Evolutionary conservation across 2,329 filamentous ascomycete species (phyloP).

Genomic region (Pleurostoma richardsiae): DNA sequence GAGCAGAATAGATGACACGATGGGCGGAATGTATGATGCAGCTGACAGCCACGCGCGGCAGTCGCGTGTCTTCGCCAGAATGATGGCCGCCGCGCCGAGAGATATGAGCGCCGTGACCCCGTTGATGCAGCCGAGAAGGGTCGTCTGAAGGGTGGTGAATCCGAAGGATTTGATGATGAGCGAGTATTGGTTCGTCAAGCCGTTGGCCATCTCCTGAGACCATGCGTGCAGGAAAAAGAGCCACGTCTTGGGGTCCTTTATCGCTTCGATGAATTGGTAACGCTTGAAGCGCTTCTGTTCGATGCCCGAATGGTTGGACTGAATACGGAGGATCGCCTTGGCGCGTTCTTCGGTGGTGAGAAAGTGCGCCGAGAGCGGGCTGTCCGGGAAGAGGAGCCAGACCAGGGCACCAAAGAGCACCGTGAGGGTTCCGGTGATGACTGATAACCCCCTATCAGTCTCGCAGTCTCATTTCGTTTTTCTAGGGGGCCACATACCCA

Average conservation of each 20-base stretch:
- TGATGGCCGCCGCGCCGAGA: conserved; percentile 4
- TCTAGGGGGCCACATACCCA: conserved; percentile 15
- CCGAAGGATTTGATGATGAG: conserved; percentile 39
- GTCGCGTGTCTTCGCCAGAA: conserved; percentile 7
- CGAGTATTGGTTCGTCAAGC: conserved; percentile 32
- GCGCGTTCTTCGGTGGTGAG: conserved; percentile 23
- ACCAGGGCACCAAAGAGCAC: conserved; percentile 11
- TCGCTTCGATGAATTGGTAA: conserved; percentile 16
- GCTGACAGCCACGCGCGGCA: conserved; percentile 9
- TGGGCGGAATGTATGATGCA: conserved; percentile 20
- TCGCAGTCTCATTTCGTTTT: too few relatives aligned
- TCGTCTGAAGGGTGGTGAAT: conserved; percentile 29
- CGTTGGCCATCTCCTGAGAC: conserved; percentile 29
- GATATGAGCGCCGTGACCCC: conserved; percentile 6
- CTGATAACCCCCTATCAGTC: too few relatives aligned
- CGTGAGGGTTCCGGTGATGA: conserved; percentile 10
- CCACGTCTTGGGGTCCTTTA: conserved; percentile 6
- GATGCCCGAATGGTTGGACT: conserved; percentile 28
- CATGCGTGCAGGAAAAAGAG: conserved; percentile 8
- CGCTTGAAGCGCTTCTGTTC: conserved; percentile 27
- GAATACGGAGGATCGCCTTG: conserved; percentile 25
- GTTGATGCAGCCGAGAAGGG: conserved; percentile 14
- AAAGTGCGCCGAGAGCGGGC: conserved; percentile 17
- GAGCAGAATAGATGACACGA: conserved; percentile 28
- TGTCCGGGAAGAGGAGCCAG: conserved; percentile 7